Conservation (phyloP, 2,329 filamentous ascomycete genomes). For the Emergomyces orientalis region DNA sequence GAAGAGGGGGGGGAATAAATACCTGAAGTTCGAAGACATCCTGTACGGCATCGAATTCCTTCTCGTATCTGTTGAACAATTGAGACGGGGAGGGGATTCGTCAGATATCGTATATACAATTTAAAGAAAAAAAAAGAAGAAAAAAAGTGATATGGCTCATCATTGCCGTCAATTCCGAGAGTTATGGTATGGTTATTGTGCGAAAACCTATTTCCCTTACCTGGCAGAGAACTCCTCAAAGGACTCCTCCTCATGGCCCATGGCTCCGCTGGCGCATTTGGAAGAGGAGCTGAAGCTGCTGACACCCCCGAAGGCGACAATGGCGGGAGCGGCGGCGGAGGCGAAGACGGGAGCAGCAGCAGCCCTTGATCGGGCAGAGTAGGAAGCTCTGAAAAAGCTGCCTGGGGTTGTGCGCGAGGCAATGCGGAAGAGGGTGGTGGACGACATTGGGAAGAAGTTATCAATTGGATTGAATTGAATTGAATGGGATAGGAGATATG, state of each 20-base stretch:
- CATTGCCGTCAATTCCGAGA: not conserved
- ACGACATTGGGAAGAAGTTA: constrained; percentile 47
- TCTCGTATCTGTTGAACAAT: constrained; percentile 69
- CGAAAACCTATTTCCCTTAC: constrained; percentile 45
- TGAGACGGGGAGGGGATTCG: too few species aligned
- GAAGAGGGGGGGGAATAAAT: constrained; percentile 6
- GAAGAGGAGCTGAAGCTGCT: constrained; percentile 52
- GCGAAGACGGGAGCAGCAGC: constrained; percentile 39
- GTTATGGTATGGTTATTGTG: too few species aligned
- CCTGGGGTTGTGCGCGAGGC: constrained; percentile 56
- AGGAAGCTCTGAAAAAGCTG: constrained; percentile 55
- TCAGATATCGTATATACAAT: too few species aligned
- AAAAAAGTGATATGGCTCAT: not conserved
- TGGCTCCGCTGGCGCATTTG: constrained; percentile 44
- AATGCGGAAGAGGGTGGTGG: constrained; percentile 59
- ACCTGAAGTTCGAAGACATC: constrained; percentile 99
- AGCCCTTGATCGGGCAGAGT: constrained; percentile 50
- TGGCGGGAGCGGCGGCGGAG: constrained; percentile 41
- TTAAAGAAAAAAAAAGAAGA: not conserved
- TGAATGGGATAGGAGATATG: not conserved
- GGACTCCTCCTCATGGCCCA: constrained; percentile 77
- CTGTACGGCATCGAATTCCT: constrained; percentile 95
- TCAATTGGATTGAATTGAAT: constrained; percentile 8
- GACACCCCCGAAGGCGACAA: constrained; percentile 49
- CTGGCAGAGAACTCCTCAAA: constrained; percentile 98